phyloP scores from a whole-genome alignment of 2,329 filamentous ascomycete species.

The Talaromyces sp. region DNA sequence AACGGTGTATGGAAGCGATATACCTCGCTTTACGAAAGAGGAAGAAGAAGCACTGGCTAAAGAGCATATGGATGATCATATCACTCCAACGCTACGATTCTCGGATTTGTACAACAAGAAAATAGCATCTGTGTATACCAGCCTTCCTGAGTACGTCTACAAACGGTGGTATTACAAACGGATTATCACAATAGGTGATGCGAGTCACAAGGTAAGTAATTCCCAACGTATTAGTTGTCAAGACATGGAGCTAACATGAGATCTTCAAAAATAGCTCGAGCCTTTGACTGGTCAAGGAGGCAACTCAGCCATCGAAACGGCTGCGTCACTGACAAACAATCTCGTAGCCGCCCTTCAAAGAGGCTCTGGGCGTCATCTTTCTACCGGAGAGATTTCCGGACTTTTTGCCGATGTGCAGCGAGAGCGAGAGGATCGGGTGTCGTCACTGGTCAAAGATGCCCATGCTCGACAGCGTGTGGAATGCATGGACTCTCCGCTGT shows the following conservation, averaged over 20 bases:
- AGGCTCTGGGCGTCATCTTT: not conserved
- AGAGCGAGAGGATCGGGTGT: constrained; percentile 12
- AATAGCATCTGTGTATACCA: constrained; percentile 12
- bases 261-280: constrained; percentile 7
- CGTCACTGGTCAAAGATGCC: constrained; percentile 9
- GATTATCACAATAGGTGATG: not conserved
- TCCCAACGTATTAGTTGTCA: no score
- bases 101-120: constrained; percentile 17
- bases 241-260: no score
- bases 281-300: constrained; percentile 17
- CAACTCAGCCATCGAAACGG: constrained; percentile 17
- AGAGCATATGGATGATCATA: constrained; percentile 13
- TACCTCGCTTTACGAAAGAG: constrained; percentile 18
- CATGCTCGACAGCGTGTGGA: constrained; percentile 15
- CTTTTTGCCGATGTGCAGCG: constrained; percentile 1
- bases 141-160: constrained; percentile 17
- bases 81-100: constrained; percentile 18
- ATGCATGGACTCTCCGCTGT: constrained; percentile 13
- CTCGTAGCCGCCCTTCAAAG: constrained; percentile 7
- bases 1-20: constrained; percentile 15
- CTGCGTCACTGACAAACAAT: constrained; percentile 16
- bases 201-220: not conserved
- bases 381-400: not conserved
- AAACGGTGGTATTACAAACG: constrained; percentile 6
- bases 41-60: constrained; percentile 15